Base-by-base conservation (phyloP, 805 yeast genomes). In the Diddensiella santjacobensis region DNA sequence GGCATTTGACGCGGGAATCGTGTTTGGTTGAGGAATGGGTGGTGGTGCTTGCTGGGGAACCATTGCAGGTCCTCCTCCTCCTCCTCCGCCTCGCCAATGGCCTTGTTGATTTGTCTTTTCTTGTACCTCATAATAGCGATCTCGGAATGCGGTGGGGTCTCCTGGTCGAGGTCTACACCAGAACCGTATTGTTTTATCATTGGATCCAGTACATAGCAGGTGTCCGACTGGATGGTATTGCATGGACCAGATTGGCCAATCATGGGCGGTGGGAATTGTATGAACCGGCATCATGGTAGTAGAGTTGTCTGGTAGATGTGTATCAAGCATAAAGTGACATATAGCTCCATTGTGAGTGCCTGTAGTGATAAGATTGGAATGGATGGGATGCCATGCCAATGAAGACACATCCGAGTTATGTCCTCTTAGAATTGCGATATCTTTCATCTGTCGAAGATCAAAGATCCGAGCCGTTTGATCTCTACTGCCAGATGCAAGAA, bases 201-300 rank as follows among this genome's bases (percentile, higher is more conserved):
- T 88, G 17, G 97, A 91, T 0, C 96, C 98, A 4, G 96, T 81
- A 47, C 95, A 82, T 30, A 93, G 70, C 44, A 91, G 71, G 67
- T 93, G 97, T 2, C 99, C 99, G 58, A 86, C 71, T 2, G 98
- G 98, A 66, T 90, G 97, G 63, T 89, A 93, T 51, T 90, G 91
- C 48, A 93, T 66, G 2, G 95, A 80, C 66, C 91, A 89, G 45
- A 93, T 80, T 2, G 96, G 95, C 69, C 87, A 86, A 60, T 89
- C 96, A 65, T 93, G 99, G 0, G 98, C 99, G 66, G 78, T 83
- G 2, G 97, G 96, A 30, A 93, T 85, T 15, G 64, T 51, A 41
- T 68, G 59, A 3, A 65, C 58, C 2, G 74, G 71, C 44, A 55
- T 45, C n/a, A 68, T 49, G 33, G 50, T 52, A 3, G 61, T 50